These are phyloP conservation scores for Agrostemma githago DNA, from an alignment of 148 eudicot species.

Conservation along the genomic window DNA sequence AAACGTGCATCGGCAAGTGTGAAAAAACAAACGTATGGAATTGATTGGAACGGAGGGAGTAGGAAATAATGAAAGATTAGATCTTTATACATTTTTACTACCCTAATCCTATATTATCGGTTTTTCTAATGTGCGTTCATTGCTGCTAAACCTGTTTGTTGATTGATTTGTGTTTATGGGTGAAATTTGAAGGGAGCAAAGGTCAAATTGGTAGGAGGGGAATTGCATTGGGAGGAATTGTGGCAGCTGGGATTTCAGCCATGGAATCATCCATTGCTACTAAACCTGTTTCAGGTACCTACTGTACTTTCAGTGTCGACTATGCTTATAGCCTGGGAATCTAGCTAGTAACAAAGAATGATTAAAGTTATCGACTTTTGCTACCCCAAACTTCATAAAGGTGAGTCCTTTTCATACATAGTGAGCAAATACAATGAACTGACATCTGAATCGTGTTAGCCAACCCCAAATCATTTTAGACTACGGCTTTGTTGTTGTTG, in stretches of 20 bases:
- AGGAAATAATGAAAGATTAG: too few species aligned
- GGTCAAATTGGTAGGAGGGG: constrained; percentile 65
- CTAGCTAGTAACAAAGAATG: too few species aligned
- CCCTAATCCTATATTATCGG: too few species aligned
- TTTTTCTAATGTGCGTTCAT: too few species aligned
- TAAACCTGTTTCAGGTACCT: constrained; percentile 55
- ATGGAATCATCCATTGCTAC: constrained; percentile 50
- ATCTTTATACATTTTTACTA: too few species aligned
- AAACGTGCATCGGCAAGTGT: too few species aligned
- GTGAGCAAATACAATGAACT: too few species aligned
- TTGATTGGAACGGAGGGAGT: too few species aligned
- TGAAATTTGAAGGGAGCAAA: constrained; percentile 40
- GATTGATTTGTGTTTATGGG: background rate
- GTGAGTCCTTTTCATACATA: too few species aligned
- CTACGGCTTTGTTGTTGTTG: background rate
- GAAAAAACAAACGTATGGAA: too few species aligned
- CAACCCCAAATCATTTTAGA: background rate
- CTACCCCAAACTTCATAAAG: background rate
- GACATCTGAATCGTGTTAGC: background rate
- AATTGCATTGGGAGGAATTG: constrained; percentile 60
- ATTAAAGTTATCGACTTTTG: background rate
- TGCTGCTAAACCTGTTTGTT: background rate
- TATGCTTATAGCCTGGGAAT: too few species aligned
- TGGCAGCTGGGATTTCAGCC: constrained; percentile 69
- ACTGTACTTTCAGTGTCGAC: too few species aligned